Evolutionary conservation across 2,329 filamentous ascomycete genomes (phyloP).

Genomic region (Diplocarpon rosae): DNA sequence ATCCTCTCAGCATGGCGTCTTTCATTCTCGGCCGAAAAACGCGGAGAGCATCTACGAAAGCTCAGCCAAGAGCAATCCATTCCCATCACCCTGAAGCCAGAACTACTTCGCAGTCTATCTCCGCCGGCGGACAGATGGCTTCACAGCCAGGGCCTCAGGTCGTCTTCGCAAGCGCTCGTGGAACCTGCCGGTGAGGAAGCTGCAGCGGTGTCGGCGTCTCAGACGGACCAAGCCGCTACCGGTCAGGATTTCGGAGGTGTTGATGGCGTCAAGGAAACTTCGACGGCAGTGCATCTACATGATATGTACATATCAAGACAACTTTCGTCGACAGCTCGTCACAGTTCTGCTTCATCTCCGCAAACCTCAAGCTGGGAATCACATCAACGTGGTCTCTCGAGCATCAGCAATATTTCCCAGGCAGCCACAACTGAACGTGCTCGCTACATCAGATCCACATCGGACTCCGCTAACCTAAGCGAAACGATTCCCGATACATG

Average conservation of each 20-base stretch:
- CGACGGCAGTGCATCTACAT: conserved; percentile 17
- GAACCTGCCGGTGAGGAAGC: conserved; percentile 8
- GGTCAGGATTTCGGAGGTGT: conserved; percentile 22
- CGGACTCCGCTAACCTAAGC: conserved; percentile 16
- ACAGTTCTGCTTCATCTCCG: conserved; percentile 19
- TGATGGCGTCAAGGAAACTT: conserved; percentile 16
- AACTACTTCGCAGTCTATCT: conserved; percentile 2
- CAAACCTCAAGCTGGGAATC: conserved; percentile 17
- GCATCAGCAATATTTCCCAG: conserved; percentile 9
- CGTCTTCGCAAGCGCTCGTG: conserved; percentile 11
- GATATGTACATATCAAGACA: conserved; percentile 24
- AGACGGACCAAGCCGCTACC: conserved; percentile 1
- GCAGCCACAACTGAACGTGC: conserved; percentile 7
- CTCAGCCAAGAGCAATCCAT: conserved; percentile 17
- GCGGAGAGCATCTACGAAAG: conserved; percentile 21
- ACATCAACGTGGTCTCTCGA: conserved; percentile 14
- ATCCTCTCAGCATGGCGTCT: conserved; percentile 24
- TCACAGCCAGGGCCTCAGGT: conserved; percentile 17
- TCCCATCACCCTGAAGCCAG: conserved; percentile 4
- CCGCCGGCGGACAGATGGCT: conserved; percentile 15
- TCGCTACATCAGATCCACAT: conserved; percentile 14
- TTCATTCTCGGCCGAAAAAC: conserved; percentile 21
- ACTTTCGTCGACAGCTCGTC: conserved; percentile 16
- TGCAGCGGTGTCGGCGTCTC: conserved; percentile 4
- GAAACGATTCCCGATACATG: conserved; percentile 17